A percentile compares a stretch with the other conserved stretches of the same genome.
Conservation (phyloP, 148 eudicot species). For the Chenopodium berlandieri region DNA sequence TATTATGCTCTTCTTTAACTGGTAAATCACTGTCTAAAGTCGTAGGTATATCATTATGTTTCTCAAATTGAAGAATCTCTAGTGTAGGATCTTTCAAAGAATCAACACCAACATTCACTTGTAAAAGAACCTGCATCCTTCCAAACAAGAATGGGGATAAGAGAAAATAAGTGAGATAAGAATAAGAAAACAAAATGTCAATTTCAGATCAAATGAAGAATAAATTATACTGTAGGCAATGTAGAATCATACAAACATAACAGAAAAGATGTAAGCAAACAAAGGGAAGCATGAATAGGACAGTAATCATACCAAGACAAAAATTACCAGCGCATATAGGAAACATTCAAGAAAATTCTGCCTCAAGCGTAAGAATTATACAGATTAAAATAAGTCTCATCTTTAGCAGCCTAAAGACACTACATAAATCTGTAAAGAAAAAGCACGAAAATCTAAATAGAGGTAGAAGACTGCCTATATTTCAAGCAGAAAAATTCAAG, state of each 20-base stretch:
- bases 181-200: constrained; percentile 5
- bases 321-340: neutral
- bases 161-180: constrained; percentile 28
- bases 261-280: neutral
- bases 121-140: constrained; percentile 99
- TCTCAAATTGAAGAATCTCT: constrained; percentile 95
- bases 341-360: neutral
- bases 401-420: neutral
- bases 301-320: neutral
- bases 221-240: neutral
- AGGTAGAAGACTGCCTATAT: neutral
- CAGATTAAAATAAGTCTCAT: neutral
- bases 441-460: neutral
- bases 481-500: neutral
- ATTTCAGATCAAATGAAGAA: neutral
- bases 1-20: constrained; percentile 41
- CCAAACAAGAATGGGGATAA: constrained; percentile 59
- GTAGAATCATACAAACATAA: neutral
- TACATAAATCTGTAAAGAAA: neutral
- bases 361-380: neutral
- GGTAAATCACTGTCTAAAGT: constrained; percentile 35
- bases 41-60: constrained; percentile 46
- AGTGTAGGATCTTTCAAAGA: constrained; percentile 65
- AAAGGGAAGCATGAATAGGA: neutral
- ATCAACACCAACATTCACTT: constrained; percentile 86